Conservation (phyloP, 2,329 filamentous ascomycete genomes). For the Ambrosiella xylebori region DNA sequence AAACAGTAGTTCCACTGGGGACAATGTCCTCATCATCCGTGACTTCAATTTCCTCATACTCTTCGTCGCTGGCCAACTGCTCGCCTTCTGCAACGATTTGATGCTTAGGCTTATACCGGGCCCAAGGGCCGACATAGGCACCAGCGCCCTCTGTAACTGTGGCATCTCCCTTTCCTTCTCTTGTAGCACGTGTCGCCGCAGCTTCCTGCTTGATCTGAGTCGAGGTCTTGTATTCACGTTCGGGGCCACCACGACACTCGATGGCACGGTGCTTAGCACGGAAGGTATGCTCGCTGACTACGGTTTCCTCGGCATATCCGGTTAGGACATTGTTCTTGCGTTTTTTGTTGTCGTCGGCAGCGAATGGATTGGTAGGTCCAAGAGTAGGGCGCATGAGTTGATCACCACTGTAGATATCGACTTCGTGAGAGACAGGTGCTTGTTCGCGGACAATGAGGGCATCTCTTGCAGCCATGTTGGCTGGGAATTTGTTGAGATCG, state of each 20-base stretch:
- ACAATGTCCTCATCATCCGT: slow-evolving; percentile 55
- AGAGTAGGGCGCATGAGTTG: slow-evolving; percentile 47
- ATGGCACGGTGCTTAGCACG: slow-evolving; percentile 72
- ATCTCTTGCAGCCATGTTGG: slow-evolving; percentile 48
- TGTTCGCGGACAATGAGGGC: slow-evolving; percentile 39
- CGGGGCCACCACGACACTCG: slow-evolving; percentile 45
- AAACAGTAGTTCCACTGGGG: slow-evolving; percentile 43
- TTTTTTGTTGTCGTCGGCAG: slow-evolving; percentile 47
- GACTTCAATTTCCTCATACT: slow-evolving; percentile 62
- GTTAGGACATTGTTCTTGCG: slow-evolving; percentile 57
- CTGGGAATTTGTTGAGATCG: slow-evolving; percentile 45
- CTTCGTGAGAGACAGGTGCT: slow-evolving; percentile 39
- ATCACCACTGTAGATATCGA: slow-evolving; percentile 52
- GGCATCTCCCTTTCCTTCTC: slow-evolving; percentile 73
- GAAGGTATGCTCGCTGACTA: slow-evolving; percentile 81
- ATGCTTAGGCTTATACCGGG: slow-evolving; percentile 56
- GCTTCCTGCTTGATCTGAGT: slow-evolving; percentile 52
- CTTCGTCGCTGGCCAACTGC: slow-evolving; percentile 61
- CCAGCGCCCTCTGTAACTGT: slow-evolving; percentile 71
- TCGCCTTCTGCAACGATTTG: slow-evolving; percentile 59
- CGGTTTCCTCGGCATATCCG: slow-evolving; percentile 73
- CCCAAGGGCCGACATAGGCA: slow-evolving; percentile 91
- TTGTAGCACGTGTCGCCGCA: slow-evolving; percentile 48
- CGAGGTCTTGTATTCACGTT: slow-evolving; percentile 37
- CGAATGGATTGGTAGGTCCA: slow-evolving; percentile 63